phyloP scores from a whole-genome alignment of 2,329 filamentous ascomycete genomes.

The Curvularia lunata region DNA sequence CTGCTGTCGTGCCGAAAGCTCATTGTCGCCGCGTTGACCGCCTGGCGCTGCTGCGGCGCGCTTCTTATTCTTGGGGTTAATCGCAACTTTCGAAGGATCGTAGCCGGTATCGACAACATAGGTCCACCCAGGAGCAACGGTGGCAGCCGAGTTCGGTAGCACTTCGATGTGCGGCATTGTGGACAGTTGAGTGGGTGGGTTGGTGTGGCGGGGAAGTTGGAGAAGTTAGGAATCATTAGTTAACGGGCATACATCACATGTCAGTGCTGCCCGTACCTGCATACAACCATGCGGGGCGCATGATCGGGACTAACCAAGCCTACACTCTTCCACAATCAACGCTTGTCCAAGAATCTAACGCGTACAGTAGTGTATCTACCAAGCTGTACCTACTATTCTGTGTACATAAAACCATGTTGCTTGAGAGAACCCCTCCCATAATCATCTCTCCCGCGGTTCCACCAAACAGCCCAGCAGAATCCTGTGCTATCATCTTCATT shows the following conservation, averaged over 20 bases:
- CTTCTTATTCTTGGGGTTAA: slow-evolving; percentile 65
- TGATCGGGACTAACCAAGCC: background rate
- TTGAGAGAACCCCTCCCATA: slow-evolving; percentile 39
- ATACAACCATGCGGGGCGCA: slow-evolving; percentile 19
- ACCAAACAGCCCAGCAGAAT: slow-evolving; percentile 44
- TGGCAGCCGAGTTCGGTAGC: slow-evolving; percentile 71
- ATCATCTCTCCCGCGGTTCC: slow-evolving; percentile 47
- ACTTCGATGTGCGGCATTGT: slow-evolving; percentile 79
- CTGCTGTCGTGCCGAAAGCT: slow-evolving; percentile 81
- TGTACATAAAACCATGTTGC: slow-evolving; percentile 5
- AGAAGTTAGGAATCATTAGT: slow-evolving; percentile 13
- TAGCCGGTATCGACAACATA: slow-evolving; percentile 80
- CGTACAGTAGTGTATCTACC: no score
- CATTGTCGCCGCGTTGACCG: slow-evolving; percentile 53
- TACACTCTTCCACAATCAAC: background rate
- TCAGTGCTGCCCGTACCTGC: slow-evolving; percentile 17
- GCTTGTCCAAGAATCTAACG: background rate
- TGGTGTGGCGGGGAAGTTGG: slow-evolving; percentile 14
- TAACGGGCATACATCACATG: slow-evolving; percentile 17
- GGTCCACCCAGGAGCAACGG: slow-evolving; percentile 83
- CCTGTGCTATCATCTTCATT: slow-evolving; percentile 55
- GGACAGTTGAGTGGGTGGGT: slow-evolving; percentile 9
- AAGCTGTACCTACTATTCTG: no score
- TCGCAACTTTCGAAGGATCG: slow-evolving; percentile 61
- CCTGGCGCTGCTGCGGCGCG: slow-evolving; percentile 61